Evolutionary conservation across 1,284 basidiomycete genomes (phyloP).

Genomic region (Austroboletus sp.): DNA sequence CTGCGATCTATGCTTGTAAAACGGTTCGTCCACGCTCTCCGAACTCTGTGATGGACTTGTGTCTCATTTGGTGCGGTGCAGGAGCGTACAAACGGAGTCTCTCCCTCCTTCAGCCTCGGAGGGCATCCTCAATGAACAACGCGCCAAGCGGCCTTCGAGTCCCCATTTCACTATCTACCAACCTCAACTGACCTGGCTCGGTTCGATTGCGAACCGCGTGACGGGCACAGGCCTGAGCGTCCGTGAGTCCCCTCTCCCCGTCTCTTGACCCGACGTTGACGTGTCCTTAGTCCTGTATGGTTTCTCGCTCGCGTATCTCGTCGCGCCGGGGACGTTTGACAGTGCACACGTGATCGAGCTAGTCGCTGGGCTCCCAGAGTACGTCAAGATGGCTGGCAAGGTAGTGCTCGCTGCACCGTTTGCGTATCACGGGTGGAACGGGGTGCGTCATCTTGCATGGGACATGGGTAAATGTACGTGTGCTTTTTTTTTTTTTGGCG

Average conservation of each 20-base stretch:
- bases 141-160: conserved; percentile 76
- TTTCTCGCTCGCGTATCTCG: conserved; percentile 82
- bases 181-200: conserved; percentile 86
- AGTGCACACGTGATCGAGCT: conserved; percentile 73
- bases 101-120: conserved; percentile 52
- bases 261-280: not conserved
- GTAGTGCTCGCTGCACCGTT: conserved; percentile 75
- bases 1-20: conserved; percentile 40
- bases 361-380: conserved; percentile 62
- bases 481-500: not conserved
- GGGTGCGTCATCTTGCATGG: conserved; percentile 87
- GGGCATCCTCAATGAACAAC: conserved; percentile 80
- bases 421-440: conserved; percentile 88
- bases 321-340: conserved; percentile 74
- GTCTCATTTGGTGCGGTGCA: conserved; percentile 16
- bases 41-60: not conserved
- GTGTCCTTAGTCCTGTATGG: conserved; percentile 72
- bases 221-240: conserved; percentile 77
- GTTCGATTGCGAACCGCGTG: conserved; percentile 79
- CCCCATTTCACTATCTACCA: conserved; percentile 97
- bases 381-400: conserved; percentile 72
- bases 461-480: conserved; percentile 83
- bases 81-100: conserved; percentile 59
- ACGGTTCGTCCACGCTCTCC: conserved; percentile 36
- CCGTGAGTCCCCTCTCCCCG: conserved; percentile 45